Percentiles rank a stretch among this genome's conserved stretches.
These are phyloP conservation scores for Gnomoniopsis sp. DNA, from an alignment of 2,329 filamentous ascomycete genomes.

Conservation along the genomic window DNA sequence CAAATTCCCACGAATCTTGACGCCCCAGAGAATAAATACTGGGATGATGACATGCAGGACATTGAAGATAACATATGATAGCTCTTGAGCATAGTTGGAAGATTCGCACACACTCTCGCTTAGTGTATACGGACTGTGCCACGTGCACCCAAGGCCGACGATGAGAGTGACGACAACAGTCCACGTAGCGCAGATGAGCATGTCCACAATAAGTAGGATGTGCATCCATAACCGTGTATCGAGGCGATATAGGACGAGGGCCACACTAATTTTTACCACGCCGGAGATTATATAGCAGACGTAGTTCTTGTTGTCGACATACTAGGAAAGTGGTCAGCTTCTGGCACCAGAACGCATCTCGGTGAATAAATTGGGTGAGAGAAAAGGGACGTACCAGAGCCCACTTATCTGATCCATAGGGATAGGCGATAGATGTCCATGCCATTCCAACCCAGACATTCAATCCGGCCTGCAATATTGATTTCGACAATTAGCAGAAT, in stretches of 20 bases:
- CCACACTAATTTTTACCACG: slow-evolving; percentile 15
- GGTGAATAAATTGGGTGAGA: background rate
- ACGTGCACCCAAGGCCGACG: slow-evolving; percentile 11
- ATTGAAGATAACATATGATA: slow-evolving; percentile 14
- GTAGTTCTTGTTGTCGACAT: slow-evolving; percentile 4
- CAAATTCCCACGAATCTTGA: slow-evolving; percentile 5
- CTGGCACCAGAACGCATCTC: no score
- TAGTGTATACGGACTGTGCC: background rate
- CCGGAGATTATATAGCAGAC: slow-evolving; percentile 16
- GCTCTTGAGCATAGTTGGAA: slow-evolving; percentile 12
- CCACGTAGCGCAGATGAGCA: slow-evolving; percentile 10
- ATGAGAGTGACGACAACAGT: slow-evolving; percentile 10
- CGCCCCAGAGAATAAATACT: slow-evolving; percentile 16
- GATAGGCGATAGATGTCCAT: background rate
- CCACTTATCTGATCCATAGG: background rate
- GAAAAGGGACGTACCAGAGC: background rate
- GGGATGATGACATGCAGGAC: slow-evolving; percentile 12
- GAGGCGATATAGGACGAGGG: slow-evolving; percentile 14
- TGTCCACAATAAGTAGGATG: slow-evolving; percentile 10
- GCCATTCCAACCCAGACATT: slow-evolving; percentile 7
- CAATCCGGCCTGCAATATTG: background rate
- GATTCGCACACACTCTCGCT: slow-evolving; percentile 5
- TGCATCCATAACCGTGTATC: slow-evolving; percentile 6
- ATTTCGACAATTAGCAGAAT: background rate
- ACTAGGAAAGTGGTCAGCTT: background rate